A percentile compares a stretch with the other conserved stretches of the same genome.
Conservation (phyloP, 306 rosid genomes). For the Malus domestica region ASM211411v1 NC_041801.1:3748001-3748500, state of each 20-base stretch:
- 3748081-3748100: conserved; percentile 61
- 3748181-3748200: conserved; percentile 36
- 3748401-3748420: conserved; percentile 81
- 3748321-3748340: not conserved
- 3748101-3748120: conserved; percentile 64
- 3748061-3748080: conserved; percentile 49
- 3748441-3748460: conserved; percentile 66
- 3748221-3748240: conserved; percentile 40
- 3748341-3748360: conserved; percentile 49
- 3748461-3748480: conserved; percentile 47
- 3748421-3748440: conserved; percentile 91
- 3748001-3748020: conserved; percentile 69
- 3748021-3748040: conserved; percentile 52
- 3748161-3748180: conserved; percentile 47
- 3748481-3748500: conserved; percentile 35
- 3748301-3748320: not conserved
- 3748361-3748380: conserved; percentile 74
- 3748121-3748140: conserved; percentile 76
- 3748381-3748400: conserved; percentile 72
- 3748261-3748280: conserved; percentile 1
- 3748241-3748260: conserved; percentile 61
- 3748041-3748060: conserved; percentile 34
- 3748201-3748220: conserved; percentile 68
- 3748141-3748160: conserved; percentile 66
- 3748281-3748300: conserved; percentile 1